phyloP scores from a whole-genome alignment of 2,329 filamentous ascomycete genomes.

The Cladosporium halotolerans region DNA sequence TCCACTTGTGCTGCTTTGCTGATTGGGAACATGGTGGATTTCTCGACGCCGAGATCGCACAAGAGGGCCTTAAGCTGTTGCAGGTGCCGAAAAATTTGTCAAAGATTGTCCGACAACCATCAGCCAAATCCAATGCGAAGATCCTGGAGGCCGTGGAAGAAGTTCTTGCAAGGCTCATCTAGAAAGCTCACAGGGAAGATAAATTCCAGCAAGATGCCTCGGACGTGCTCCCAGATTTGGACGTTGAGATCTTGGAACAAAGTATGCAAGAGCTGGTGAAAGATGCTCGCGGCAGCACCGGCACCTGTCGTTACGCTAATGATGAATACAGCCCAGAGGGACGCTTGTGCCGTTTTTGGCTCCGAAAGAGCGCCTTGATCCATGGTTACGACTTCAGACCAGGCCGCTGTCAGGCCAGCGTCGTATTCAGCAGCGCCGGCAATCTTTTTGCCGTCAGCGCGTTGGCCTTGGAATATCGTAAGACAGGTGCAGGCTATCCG shows the following conservation, averaged over 20 bases:
- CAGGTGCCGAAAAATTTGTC: too few species aligned
- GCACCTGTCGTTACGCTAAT: constrained; percentile 29
- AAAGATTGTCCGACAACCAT: not conserved
- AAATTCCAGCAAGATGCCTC: constrained; percentile 28
- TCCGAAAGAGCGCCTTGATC: constrained; percentile 24
- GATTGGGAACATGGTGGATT: too few species aligned
- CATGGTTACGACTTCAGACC: constrained; percentile 25
- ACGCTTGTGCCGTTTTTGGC: constrained; percentile 27
- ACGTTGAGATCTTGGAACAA: constrained; percentile 26
- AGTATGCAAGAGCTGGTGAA: constrained; percentile 16
- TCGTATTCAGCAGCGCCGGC: constrained; percentile 25
- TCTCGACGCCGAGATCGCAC: too few species aligned
- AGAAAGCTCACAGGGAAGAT: constrained; percentile 30
- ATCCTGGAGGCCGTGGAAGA: constrained; percentile 22
- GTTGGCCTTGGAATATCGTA: constrained; percentile 29
- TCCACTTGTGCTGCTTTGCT: too few species aligned
- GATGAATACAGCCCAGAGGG: constrained; percentile 29
- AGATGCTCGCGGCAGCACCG: constrained; percentile 14
- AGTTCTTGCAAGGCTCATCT: constrained; percentile 27
- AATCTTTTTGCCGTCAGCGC: constrained; percentile 24
- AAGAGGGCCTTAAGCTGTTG: too few species aligned
- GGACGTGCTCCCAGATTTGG: constrained; percentile 27
- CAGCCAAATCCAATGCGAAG: not conserved
- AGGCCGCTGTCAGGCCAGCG: constrained; percentile 26
- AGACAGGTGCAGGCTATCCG: constrained; percentile 29